Evolutionary conservation across 1,139 yeast species (phyloP), one percentile per base, ranked within the genome.

Genomic region (Geotrichum bryndzae): DNA sequence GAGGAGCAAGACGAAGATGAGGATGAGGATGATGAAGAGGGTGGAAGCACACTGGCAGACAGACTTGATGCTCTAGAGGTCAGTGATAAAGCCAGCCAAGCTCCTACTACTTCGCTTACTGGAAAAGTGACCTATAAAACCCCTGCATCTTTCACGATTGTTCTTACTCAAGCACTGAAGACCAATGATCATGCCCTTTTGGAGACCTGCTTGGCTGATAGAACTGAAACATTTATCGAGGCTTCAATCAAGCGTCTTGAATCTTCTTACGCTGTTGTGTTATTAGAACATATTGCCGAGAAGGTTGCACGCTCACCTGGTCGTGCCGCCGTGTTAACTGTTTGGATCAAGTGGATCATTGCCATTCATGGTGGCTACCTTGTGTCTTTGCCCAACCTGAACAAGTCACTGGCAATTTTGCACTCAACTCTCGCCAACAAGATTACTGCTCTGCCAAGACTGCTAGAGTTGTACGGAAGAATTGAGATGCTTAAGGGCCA

Each of bases 311-410:
- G 95, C 69, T 79, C 80, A 31, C 83, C 85, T 5, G 76, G 80
- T 63, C 83, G 90, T 67, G 91, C 91, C 66, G 89, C 87, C 51
- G 87, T 86, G 64, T 79, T 94, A 66, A 87, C 88, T 66, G 81
- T 84, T 57, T 94, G 99, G 99, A 86, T 92, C 67, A 90, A 92
- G 73, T 92, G 97, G 95, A 86, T 91, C 58, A 79, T 95, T 70
- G 86, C 94, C 56, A 84, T 88, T 51, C 99, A 95, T 73, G 99
- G 99, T 51, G 94, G 96, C 1, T 85, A 85, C 66, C 77, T 87
- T 60, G 82, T 88, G 33, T 82, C 88, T 22, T 78, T 88, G 61
- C 92, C 96, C 54, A 86, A 88, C 66, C 79, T 88, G 65, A 79
- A 84, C 65, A 78, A 82, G 57, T 85, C 89, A 53, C 78, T 95